phyloP scores from a whole-genome alignment of 2,329 filamentous ascomycete species.

The Fusarium falciforme region DNA sequence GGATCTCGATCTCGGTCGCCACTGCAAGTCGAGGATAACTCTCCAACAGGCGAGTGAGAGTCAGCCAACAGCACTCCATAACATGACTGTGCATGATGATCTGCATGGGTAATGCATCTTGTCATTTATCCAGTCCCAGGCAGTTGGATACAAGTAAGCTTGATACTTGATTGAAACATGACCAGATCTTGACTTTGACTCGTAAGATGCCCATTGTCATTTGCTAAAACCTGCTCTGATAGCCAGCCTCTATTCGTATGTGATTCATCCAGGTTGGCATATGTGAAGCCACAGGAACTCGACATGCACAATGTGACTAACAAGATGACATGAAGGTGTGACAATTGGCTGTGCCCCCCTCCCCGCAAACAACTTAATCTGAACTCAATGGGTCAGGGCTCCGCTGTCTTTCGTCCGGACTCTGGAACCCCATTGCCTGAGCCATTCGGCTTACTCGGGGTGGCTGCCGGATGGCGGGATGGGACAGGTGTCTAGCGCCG shows the following conservation, averaged over 20 bases:
- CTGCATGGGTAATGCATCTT: slow-evolving; percentile 32
- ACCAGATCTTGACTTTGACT: not conserved
- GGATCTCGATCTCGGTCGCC: slow-evolving; percentile 26
- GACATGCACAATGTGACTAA: not conserved
- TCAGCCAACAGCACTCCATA: slow-evolving; percentile 6
- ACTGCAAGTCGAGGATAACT: slow-evolving; percentile 10
- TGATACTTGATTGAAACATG: not conserved
- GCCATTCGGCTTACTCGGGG: slow-evolving; percentile 6
- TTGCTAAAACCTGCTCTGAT: not conserved
- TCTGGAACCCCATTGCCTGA: not conserved
- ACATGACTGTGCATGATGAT: slow-evolving; percentile 36
- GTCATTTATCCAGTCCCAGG: not conserved
- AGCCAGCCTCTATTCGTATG: not conserved
- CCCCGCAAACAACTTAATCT: slow-evolving; percentile 1
- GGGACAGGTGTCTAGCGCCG: slow-evolving; percentile 36
- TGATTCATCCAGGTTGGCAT: not conserved
- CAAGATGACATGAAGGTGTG: not conserved
- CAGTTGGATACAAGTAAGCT: not conserved
- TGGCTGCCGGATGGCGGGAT: slow-evolving; percentile 31
- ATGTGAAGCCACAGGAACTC: not conserved
- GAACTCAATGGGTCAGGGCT: slow-evolving; percentile 5
- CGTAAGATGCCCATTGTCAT: not conserved
- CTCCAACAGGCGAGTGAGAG: not conserved
- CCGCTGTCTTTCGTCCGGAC: slow-evolving; percentile 11
- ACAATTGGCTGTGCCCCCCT: not conserved